Conservation (phyloP, 345 rosid species). For the Gossypium raimondii region DNA sequence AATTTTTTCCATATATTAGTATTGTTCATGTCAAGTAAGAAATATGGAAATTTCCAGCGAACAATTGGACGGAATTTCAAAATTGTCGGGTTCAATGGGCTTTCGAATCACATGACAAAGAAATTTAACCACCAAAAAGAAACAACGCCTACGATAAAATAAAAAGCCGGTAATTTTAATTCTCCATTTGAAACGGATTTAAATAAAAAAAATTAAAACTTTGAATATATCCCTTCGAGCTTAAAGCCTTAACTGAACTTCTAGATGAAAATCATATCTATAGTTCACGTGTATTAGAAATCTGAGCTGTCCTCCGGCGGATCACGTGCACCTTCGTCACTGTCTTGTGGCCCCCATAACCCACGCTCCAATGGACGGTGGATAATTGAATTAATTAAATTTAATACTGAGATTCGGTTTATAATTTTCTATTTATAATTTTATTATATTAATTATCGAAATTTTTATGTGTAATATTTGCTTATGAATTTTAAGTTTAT, state of each 20-base stretch:
- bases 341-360: background rate
- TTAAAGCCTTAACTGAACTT: too few species aligned
- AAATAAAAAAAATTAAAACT: too few species aligned
- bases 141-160: background rate
- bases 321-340: slow-evolving; percentile 29
- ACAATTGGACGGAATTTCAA: background rate
- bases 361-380: slow-evolving; percentile 18
- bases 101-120: background rate
- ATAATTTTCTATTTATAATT: too few species aligned
- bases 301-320: slow-evolving; percentile 26
- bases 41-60: background rate
- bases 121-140: background rate
- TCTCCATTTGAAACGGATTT: too few species aligned
- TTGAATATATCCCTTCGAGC: too few species aligned
- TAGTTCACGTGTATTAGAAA: too few species aligned
- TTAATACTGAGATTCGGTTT: too few species aligned
- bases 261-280: too few species aligned
- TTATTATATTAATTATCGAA: too few species aligned
- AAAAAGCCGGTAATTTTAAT: background rate
- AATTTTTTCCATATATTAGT: background rate
- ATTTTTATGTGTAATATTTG: too few species aligned
- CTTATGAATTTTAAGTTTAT: too few species aligned
- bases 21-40: background rate
- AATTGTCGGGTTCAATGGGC: background rate
- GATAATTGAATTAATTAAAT: background rate